Evolutionary conservation across 306 rosid species (phyloP), one percentile per base, ranked within the genome.

Genomic region (Fragaria ananassa): DNA sequence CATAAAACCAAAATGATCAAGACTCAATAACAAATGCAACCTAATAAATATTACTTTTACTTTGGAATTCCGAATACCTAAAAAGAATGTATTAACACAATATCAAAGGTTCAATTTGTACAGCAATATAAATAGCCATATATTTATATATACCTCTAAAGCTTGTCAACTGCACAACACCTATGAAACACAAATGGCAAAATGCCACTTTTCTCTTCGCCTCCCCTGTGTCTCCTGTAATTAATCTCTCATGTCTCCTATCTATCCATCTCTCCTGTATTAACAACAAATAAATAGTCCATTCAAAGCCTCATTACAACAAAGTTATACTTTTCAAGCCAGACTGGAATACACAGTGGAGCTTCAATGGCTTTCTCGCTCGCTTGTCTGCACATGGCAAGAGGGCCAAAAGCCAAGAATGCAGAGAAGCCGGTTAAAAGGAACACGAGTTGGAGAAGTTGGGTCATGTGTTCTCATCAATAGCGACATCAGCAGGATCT

Each of bases 401-500:
- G 69, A 54, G 77, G 71, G 71, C 66, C 70, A 78, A 77, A 78
- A 71, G 42, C 81, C 76, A 54, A 47, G 19, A 18, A 80, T 66
- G 83, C 82, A 73, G 53, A 78, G 66, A 81, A 77, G 78, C 75
- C 74, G 74, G 75, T 79, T 41, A 69, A 78, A 79, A 81, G 71
- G 76, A 84, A 72, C 86, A 71, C 9, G 66, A 76, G 69, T 79
- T 79, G 45, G 74, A 78, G 50, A 74, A 86, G 82, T 68, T 66
- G 58, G 60, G 80, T 81, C 81, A 83, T 47, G 63, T 14, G 78
- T 81, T 81, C 56, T 84, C 97, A 54, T 92, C 91, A 69, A 95
- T 90, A 66, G 84, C 82, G 27, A 95, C 31, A 87, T 95, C 97
- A 15, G 99, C 99, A 45, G 97, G 97, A 77, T 95, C 99, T 76